Percentiles rank a stretch among this genome's conserved stretches.
Evolutionary conservation across 1,139 yeast genomes (phyloP).

Genomic region (Pichia sp.): DNA sequence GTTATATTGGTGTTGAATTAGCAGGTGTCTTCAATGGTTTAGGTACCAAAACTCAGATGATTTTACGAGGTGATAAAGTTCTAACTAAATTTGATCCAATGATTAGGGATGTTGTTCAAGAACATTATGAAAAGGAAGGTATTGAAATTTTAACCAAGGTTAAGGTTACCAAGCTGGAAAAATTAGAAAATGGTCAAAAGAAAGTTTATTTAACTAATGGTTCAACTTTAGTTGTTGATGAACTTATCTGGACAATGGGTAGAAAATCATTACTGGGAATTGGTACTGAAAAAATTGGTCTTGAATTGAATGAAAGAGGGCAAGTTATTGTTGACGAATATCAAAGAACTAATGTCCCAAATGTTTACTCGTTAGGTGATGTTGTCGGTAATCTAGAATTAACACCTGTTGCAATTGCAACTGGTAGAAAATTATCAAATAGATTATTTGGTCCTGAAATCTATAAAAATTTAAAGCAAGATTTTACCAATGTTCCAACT

Average conservation of each 20-base stretch:
- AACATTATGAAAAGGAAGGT: constrained; percentile 73
- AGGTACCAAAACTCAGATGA: constrained; percentile 80
- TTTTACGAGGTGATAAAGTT: constrained; percentile 86
- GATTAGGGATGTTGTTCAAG: constrained; percentile 73
- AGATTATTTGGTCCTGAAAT: constrained; percentile 77
- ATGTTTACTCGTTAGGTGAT: constrained; percentile 86
- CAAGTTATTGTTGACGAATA: constrained; percentile 77
- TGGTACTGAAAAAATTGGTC: constrained; percentile 71
- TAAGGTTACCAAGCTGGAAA: constrained; percentile 55
- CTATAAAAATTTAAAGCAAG: constrained; percentile 68
- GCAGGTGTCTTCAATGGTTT: constrained; percentile 89
- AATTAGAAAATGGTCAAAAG: constrained; percentile 53
- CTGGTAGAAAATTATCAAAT: constrained; percentile 90
- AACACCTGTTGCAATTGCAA: constrained; percentile 98
- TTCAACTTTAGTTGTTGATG: constrained; percentile 59
- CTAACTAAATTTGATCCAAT: constrained; percentile 80
- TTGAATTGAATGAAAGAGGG: constrained; percentile 49
- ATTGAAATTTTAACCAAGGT: constrained; percentile 68
- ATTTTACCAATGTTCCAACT: constrained; percentile 80
- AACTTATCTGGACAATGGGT: constrained; percentile 89
- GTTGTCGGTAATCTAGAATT: constrained; percentile 86
- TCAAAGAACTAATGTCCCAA: constrained; percentile 70
- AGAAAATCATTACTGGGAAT: constrained; percentile 70
- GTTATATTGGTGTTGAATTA: constrained; percentile 92
- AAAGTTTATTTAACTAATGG: constrained; percentile 54